Conservation (phyloP, 2,329 filamentous ascomycete species). For the Aquanectria penicillioides region DNA sequence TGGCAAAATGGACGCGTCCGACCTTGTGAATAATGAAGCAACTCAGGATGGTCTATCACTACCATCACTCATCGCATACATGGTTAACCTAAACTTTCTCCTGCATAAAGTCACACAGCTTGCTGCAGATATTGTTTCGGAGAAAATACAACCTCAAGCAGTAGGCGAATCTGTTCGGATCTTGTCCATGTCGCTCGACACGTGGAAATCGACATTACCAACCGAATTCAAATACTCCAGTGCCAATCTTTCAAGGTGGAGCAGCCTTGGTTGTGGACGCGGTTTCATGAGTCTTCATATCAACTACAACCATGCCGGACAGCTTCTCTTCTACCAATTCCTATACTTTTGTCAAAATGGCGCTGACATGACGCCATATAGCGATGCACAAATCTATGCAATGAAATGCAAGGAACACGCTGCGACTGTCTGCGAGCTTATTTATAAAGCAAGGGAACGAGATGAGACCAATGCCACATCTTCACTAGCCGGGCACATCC, state of each 20-base stretch:
- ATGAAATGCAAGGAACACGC: slow-evolving; percentile 53
- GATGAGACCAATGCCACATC: slow-evolving; percentile 54
- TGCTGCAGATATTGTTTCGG: no score
- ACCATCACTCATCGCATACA: no score
- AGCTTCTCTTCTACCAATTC: slow-evolving; percentile 60
- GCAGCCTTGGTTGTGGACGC: slow-evolving; percentile 51
- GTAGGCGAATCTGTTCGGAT: no score
- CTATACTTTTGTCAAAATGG: slow-evolving; percentile 44
- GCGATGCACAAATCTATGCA: slow-evolving; percentile 40
- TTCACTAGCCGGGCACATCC: slow-evolving; percentile 56
- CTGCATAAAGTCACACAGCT: no score
- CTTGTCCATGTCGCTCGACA: no score
- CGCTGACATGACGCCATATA: slow-evolving; percentile 24
- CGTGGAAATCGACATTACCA: slow-evolving; percentile 44
- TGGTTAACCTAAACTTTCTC: no score
- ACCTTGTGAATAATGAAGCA: no score
- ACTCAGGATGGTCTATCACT: no score
- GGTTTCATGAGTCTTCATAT: slow-evolving; percentile 57
- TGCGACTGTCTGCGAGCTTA: slow-evolving; percentile 50
- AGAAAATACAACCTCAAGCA: no score
- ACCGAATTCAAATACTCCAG: slow-evolving; percentile 48
- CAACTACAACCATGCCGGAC: slow-evolving; percentile 57
- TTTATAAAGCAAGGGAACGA: slow-evolving; percentile 50
- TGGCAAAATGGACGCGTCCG: neutral
- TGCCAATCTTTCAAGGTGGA: slow-evolving; percentile 50